A percentile compares a stretch with the other conserved stretches of the same genome.
Conservation (phyloP, 2,329 filamentous ascomycete species). For the Simplicillium sp. region DNA sequence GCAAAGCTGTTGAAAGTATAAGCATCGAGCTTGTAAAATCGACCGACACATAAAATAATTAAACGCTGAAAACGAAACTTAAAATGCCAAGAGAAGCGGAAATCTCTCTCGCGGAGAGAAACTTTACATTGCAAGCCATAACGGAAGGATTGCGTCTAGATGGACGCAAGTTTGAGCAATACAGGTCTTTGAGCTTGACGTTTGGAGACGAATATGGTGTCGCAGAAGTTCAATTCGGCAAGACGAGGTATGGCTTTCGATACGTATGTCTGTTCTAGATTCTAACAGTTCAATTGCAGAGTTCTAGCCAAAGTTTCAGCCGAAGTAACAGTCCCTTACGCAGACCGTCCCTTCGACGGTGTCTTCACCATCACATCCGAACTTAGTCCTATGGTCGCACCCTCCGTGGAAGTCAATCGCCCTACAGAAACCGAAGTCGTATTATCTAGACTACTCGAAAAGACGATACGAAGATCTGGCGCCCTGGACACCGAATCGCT, state of each 20-base stretch:
- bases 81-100: constrained; percentile 88
- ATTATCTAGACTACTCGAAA: constrained; percentile 82
- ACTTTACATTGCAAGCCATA: constrained; percentile 77
- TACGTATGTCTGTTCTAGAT: neutral
- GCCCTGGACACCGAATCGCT: constrained; percentile 93
- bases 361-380: constrained; percentile 89
- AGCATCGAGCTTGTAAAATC: neutral
- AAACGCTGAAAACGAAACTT: constrained; percentile 3
- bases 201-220: constrained; percentile 91
- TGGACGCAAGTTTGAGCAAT: constrained; percentile 71
- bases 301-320: constrained; percentile 78
- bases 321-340: constrained; percentile 75
- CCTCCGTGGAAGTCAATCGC: constrained; percentile 78
- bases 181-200: constrained; percentile 63
- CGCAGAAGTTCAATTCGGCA: constrained; percentile 78
- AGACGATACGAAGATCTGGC: constrained; percentile 83
- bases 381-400: constrained; percentile 84
- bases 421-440: constrained; percentile 78
- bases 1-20: neutral
- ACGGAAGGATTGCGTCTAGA: constrained; percentile 75
- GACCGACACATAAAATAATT: too few relatives aligned
- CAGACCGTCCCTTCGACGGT: constrained; percentile 89
- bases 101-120: constrained; percentile 79
- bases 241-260: constrained; percentile 63
- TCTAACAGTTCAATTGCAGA: constrained; percentile 33